Evolutionary conservation across 1,284 basidiomycete species (phyloP), one percentile per base, ranked within the genome.

Genomic region (Nidula niveotomentosa): DNA sequence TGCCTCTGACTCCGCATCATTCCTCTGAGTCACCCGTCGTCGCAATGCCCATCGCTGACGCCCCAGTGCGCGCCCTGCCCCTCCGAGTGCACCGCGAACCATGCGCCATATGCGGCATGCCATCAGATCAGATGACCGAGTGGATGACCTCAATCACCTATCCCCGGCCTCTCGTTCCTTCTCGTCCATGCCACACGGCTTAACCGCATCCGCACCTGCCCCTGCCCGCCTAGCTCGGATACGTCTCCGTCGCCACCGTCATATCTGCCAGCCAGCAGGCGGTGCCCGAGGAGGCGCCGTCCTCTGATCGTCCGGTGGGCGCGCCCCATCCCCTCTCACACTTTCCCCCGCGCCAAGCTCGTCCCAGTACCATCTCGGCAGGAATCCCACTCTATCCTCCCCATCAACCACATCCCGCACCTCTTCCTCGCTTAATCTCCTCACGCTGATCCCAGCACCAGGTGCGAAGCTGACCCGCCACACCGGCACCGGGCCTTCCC

Each of bases 361-460:
- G n/a, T 85, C 73, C 78, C 83, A 88, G 71, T 87, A 93, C 82
- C 84, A 85, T 55, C 68, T 71, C 6, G 90, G 88, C 50, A 93
- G 65, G 61, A 93, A 89, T 12, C 91, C 91, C 12, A 89, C 76
- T 53, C 91, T 74, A 50, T 88, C 85, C 65, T 90, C 89, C 3
- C 80, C 84, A 23, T 72, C 80, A 53, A 69, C 70, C 1, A 91
- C 88, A 15, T 90, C 88, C 49, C 68, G 73, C 17, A 83, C 70
- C 8, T 76, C 83, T 33, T 62, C 67, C 2, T 72, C 63, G 53
- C 78, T 76, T 18, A 91, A 72, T 52, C 70, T 62, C 36, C 63
- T 63, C 23, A 85, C 62, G 33, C 64, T 72, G 30, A 85, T 72
- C 3, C 86, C 88, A 43, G 67, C 66, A 37, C 72, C 72, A 55